Base-by-base conservation (phyloP, 1,139 yeast species). In the Geotrichum europaeum region DNA sequence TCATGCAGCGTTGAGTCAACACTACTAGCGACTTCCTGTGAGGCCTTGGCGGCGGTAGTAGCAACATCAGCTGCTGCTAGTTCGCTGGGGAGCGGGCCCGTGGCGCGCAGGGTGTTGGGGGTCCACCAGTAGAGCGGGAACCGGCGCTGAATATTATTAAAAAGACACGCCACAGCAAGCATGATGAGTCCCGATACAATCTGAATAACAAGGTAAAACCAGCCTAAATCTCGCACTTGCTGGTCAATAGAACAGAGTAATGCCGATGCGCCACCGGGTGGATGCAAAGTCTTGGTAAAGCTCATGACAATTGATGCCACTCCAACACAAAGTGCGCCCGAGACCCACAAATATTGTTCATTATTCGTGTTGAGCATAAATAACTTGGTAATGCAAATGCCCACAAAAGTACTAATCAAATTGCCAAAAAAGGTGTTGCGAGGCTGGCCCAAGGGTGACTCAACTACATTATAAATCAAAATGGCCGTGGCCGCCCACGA, bases 251-350 rank as follows among this genome's bases (percentile, higher is more conserved):
- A 74, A 0, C 90, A 89, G 9, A 86, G 72, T 32, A 86, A 70
- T 0, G 91, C 89, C 13, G 87, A 80, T 0, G 91, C 90, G 1
- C 91, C 91, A 0, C 87, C 86, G 0, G 91, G 91, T 0, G 91
- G 91, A 71, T 86, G 91, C 0, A 84, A 81, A 62, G 85, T 81
- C 65, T 84, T 84, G 7, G 79, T 71, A 0, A 84, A 66, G n/a
- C 82, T 73, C 89, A 85, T 85, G 15, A 75, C 72, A 10, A 82
- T 84, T 10, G 86, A 81, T 0, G 86, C 69, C 1, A 84, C 67
- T 0, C 80, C 87, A 6, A 85, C 87, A 58, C 85, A 76, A 45
- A 86, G 70, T 0, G 88, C 86, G 0, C 86, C 90, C 25, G 82
- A 79, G 4, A 84, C 76, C 82, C 87, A 86, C 64, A 82, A 77